Base-by-base conservation (phyloP, 2,329 filamentous ascomycete genomes). In the Calonectria pauciramosa region DNA sequence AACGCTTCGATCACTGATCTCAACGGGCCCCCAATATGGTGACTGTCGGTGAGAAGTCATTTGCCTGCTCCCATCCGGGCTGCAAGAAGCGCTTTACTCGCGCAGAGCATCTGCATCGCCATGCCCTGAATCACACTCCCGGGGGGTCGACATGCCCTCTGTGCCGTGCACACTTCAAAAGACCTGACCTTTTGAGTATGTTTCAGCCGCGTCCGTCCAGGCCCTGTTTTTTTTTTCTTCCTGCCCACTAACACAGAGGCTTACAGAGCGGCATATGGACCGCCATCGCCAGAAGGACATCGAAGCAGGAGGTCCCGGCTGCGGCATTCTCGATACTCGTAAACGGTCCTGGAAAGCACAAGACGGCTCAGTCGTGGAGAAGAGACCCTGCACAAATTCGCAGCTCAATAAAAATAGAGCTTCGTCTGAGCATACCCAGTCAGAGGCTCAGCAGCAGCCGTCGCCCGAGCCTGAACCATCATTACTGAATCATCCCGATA, bases 111-210 rank as follows among this genome's bases (percentile, higher is more conserved):
- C 84, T 92, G 65, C 89, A 90, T 73, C 86, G 90, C 18, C 91
- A 92, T 82, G 86, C 88, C 28, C 83, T 91, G 67, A 92, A 92
- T 77, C 91, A 92, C 78, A 85, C 86, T n/a, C 84, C 86, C 36
- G 87, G 87, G 0, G 88, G 89, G 54, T 88, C 87, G 74, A 91
- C 90, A 4, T 93, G 91, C 79, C 83, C 88, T 65, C 85, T 91
- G 78, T 93, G 92, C 76, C 87, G 88, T 71, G 90, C 90, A 34
- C 90, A 92, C 79, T 93, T 93, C 82, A 90, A 91, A 78, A 87
- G 91, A 56, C 89, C 88, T 32, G 91, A 93, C 82, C 83, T 93
- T 52, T 75, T 83, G 71, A 79, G 76, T 82, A 67, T 64, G 72
- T 80, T 38, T 13, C 38, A 28, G 56, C 56, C 30, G n/a, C 16